Conservation (phyloP, 148 eudicot species). For the Amaranthus cruentus region DNA sequence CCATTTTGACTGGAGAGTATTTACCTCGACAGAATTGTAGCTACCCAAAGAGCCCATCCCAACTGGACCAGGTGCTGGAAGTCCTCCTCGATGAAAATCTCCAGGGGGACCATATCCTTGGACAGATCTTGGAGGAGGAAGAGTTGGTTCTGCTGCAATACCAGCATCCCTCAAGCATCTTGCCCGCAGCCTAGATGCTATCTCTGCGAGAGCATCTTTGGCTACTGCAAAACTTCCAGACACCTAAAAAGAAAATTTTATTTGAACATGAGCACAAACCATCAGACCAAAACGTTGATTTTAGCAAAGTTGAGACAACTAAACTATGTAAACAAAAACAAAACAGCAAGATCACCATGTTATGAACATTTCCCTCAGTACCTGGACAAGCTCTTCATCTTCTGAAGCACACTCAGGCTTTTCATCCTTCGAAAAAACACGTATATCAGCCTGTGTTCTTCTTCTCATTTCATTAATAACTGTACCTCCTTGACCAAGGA, state of each 20-base stretch:
- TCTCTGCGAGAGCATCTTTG: constrained; percentile 70
- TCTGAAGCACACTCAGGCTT: constrained; percentile 63
- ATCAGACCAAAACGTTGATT: not conserved
- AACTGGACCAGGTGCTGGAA: constrained; percentile 29
- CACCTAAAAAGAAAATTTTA: constrained; percentile 32
- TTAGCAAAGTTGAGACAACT: not conserved
- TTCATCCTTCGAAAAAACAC: constrained; percentile 68
- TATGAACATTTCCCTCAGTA: constrained; percentile 17
- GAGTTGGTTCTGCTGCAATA: constrained; percentile 40
- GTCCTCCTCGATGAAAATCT: constrained; percentile 35
- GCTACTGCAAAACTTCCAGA: constrained; percentile 66
- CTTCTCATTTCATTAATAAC: constrained; percentile 76
- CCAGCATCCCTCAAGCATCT: constrained; percentile 53
- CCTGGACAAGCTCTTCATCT: constrained; percentile 91
- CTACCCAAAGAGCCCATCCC: constrained; percentile 39
- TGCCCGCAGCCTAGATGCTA: constrained; percentile 61
- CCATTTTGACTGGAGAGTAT: not conserved
- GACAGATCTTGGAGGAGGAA: constrained; percentile 36
- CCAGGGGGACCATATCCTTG: constrained; percentile 40
- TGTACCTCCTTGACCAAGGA: constrained; percentile 80
- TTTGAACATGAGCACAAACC: not conserved
- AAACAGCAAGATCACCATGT: constrained; percentile 5
- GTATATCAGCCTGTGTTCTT: constrained; percentile 77
- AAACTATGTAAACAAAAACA: not conserved
- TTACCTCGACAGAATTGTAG: constrained; percentile 43